Conservation (phyloP, 345 rosid species). For the Trapa bicornis region DNA sequence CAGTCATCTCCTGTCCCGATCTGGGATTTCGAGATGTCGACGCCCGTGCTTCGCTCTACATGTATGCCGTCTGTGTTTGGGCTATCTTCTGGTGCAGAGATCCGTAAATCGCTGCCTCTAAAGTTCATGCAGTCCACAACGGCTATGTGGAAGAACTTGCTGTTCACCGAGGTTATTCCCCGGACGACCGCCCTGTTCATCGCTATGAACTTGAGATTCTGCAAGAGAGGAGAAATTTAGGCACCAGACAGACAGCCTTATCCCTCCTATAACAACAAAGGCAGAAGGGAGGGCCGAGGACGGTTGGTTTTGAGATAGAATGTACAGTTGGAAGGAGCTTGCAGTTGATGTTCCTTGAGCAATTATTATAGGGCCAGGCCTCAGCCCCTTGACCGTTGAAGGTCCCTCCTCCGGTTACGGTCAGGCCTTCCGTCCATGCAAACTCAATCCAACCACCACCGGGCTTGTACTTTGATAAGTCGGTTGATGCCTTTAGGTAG, state of each 20-base stretch:
- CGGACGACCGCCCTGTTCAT: slow-evolving; percentile 34
- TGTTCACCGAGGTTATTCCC: slow-evolving; percentile 38
- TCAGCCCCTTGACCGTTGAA: slow-evolving; percentile 20
- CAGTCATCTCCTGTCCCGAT: slow-evolving; percentile 21
- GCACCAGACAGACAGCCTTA: not conserved
- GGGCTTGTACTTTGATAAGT: slow-evolving; percentile 15
- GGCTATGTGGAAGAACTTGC: slow-evolving; percentile 57
- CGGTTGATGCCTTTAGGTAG: slow-evolving; percentile 21
- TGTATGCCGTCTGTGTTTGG: slow-evolving; percentile 26
- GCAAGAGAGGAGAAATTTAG: not conserved
- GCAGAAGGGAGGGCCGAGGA: not conserved
- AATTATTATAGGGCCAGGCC: slow-evolving; percentile 25
- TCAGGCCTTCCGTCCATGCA: slow-evolving; percentile 20
- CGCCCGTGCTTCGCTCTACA: slow-evolving; percentile 14
- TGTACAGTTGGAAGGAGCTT: slow-evolving; percentile 24
- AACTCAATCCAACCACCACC: slow-evolving; percentile 28
- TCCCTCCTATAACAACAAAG: not conserved
- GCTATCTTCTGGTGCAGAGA: slow-evolving; percentile 18
- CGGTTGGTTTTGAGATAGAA: not conserved
- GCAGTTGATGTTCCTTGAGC: slow-evolving; percentile 14
- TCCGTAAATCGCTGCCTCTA: slow-evolving; percentile 25
- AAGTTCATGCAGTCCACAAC: slow-evolving; percentile 41
- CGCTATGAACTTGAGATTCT: slow-evolving; percentile 46
- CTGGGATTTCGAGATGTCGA: slow-evolving; percentile 12
- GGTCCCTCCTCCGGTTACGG: slow-evolving; percentile 24